A percentile compares a stretch with the other conserved stretches of the same genome.
These are phyloP conservation scores for Akanthomyces muscarius DNA, from an alignment of 2,329 filamentous ascomycete species.

Conservation along the genomic window DNA sequence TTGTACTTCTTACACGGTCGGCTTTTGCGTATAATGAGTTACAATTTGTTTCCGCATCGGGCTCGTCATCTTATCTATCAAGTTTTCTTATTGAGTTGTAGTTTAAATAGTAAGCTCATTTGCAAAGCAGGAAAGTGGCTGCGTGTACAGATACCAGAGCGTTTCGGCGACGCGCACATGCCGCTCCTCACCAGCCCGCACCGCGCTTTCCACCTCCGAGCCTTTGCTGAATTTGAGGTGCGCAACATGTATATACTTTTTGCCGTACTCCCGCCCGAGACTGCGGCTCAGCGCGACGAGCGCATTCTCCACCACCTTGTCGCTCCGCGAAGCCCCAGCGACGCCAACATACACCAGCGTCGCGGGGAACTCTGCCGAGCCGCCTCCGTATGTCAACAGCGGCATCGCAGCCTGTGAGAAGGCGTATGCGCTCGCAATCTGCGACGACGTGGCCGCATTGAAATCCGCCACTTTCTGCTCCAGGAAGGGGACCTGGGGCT, in stretches of 20 bases:
- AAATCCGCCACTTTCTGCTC: constrained; percentile 5
- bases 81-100: background rate
- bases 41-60: too few relatives aligned
- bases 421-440: constrained; percentile 11
- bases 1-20: too few relatives aligned
- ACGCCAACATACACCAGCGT: constrained; percentile 9
- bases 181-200: background rate
- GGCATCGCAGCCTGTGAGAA: constrained; percentile 13
- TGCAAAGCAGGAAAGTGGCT: constrained; percentile 14
- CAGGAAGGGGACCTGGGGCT: background rate
- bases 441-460: background rate
- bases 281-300: constrained; percentile 17
- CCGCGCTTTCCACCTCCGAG: background rate
- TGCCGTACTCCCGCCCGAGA: constrained; percentile 9
- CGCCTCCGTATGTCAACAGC: background rate
- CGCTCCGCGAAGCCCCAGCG: background rate
- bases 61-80: too few relatives aligned
- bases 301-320: constrained; percentile 10
- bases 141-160: constrained; percentile 14
- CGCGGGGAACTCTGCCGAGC: background rate
- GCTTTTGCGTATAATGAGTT: too few relatives aligned
- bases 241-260: constrained; percentile 12
- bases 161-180: constrained; percentile 8
- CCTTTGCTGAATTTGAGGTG: constrained; percentile 5
- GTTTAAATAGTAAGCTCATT: constrained; percentile 10